Evolutionary conservation across 2,329 filamentous ascomycete genomes (phyloP).

Genomic region (Scedosporium minutisporum): DNA sequence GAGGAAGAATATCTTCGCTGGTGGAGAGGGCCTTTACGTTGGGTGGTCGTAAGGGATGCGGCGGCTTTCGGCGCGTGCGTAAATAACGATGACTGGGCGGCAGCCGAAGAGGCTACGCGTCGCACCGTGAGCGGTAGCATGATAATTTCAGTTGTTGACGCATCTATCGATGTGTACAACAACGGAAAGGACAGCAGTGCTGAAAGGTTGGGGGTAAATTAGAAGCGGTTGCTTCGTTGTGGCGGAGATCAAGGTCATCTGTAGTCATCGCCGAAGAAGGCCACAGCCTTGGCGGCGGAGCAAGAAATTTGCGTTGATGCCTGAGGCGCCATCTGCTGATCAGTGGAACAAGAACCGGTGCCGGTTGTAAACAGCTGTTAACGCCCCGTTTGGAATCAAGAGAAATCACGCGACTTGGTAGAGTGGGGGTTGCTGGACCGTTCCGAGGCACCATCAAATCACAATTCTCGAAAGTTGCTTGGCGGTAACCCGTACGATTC

Average conservation of each 20-base stretch:
- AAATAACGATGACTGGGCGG: constrained; percentile 23
- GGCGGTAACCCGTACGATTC: neutral
- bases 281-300: constrained; percentile 6
- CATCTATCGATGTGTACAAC: constrained; percentile 1
- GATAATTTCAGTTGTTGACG: constrained; percentile 11
- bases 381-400: neutral
- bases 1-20: constrained; percentile 51
- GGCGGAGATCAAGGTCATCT: constrained; percentile 8
- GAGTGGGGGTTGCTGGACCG: neutral
- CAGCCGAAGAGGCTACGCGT: constrained; percentile 39
- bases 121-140: constrained; percentile 49
- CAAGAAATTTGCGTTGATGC: constrained; percentile 8
- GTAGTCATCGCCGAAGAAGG: constrained; percentile 5
- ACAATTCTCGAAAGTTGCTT: neutral
- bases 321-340: constrained; percentile 9
- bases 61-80: constrained; percentile 27
- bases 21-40: constrained; percentile 20
- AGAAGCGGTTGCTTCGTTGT: constrained; percentile 10
- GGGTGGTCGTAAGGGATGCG: constrained; percentile 19
- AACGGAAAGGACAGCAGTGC: constrained; percentile 4
- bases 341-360: neutral
- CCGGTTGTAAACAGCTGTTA: neutral
- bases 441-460: neutral
- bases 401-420: neutral
- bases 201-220: neutral